Base-by-base conservation (phyloP, 768 basidiomycete species). In the Kwoniella europaea region DNA sequence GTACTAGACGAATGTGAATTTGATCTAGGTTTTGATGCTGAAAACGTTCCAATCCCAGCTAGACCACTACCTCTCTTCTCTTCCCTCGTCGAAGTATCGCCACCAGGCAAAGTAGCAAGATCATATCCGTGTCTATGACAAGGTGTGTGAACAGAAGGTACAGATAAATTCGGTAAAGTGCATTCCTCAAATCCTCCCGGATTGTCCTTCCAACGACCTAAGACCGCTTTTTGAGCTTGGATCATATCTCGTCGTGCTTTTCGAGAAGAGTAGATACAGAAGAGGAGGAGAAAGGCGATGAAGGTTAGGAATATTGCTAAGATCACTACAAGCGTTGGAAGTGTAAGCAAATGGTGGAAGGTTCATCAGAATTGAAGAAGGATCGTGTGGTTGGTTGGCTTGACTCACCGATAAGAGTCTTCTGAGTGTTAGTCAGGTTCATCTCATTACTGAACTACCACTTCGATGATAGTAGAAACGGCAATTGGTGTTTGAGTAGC, bases 131-230 rank as follows among this genome's bases (percentile, higher is more conserved):
- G 5, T 35, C 27, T 27, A 15, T 29, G 20, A 35, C 35, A 1
- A 10, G 57, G 24, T 13, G 57, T 27, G 29, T 58, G 24, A 10
- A 58, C 5, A 29, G 57, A 58, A 13, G 27, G 57, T 12, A 58
- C 27, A 18, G 22, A 27, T 1, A 35, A 35, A 35, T 58, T 58
- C 7, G 57, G 27, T 29, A 58, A 10, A 13, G 6, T n/a, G 50
- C 35, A 10, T 50, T 50, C 18, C 46, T 50, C 46, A 13, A 50
- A 13, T 50, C 46, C 41, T 7, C 58, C 41, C 29, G 27, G 20
- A 16, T 20, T 42, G 13, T 68, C 67, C 41, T 68, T 68, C 67
- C 67, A 68, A 44, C 27, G 18, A 2, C 67, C 67, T n/a, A 61
- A n/a, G 44, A 61, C 46, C 27, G 58, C 58, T 42, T 56, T 63